phyloP scores from a whole-genome alignment of 129 eudicot species.

The Calendula officinalis region DNA sequence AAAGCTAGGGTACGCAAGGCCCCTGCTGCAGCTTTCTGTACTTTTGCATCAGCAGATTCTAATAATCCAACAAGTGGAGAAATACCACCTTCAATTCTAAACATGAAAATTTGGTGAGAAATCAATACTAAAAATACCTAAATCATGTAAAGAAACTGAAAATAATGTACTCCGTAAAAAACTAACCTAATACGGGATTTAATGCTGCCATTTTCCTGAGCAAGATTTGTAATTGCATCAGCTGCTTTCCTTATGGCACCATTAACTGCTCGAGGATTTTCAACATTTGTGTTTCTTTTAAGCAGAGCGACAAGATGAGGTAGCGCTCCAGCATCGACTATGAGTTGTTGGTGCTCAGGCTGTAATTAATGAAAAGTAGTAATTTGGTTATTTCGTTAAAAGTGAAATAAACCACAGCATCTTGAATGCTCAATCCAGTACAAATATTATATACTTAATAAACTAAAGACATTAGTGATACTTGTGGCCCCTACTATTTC shows the following conservation, averaged over 20 bases:
- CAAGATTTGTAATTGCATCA: slow-evolving; percentile 94
- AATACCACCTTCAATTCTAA: slow-evolving; percentile 90
- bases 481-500: background rate
- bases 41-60: slow-evolving; percentile 69
- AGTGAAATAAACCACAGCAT: too few species aligned
- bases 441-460: too few species aligned
- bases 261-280: slow-evolving; percentile 49
- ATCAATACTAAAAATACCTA: background rate
- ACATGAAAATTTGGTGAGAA: slow-evolving; percentile 9
- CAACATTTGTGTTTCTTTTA: slow-evolving; percentile 43
- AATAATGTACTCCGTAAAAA: background rate
- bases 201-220: slow-evolving; percentile 84
- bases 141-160: background rate
- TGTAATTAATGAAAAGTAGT: slow-evolving; percentile 20
- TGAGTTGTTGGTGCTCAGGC: slow-evolving; percentile 89
- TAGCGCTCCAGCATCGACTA: slow-evolving; percentile 94
- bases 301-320: slow-evolving; percentile 79
- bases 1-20: slow-evolving; percentile 84
- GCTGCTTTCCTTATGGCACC: slow-evolving; percentile 88
- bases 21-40: slow-evolving; percentile 93
- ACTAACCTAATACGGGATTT: slow-evolving; percentile 80
- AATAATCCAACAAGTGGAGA: slow-evolving; percentile 94
- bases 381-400: background rate
- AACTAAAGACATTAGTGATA: too few species aligned
- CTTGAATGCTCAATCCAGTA: too few species aligned